Percentiles rank a stretch among this genome's conserved stretches.
phyloP scores from a whole-genome alignment of 2,329 filamentous ascomycete species.

The Fusarium miscanthi region DNA sequence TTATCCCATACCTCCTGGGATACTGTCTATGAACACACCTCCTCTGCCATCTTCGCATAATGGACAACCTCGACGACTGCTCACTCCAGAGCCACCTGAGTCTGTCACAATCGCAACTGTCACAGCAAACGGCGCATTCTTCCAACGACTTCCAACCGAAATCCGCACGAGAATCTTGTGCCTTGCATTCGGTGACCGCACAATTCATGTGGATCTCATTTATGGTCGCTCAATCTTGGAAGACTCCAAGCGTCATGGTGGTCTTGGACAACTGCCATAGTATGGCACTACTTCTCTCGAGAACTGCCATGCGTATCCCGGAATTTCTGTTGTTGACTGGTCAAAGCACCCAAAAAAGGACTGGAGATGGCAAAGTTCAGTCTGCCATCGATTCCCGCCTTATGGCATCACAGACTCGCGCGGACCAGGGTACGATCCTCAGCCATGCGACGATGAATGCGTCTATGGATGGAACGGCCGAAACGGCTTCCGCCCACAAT shows the following conservation, averaged over 20 bases:
- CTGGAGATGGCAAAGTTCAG: slow-evolving; percentile 38
- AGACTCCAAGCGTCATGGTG: not conserved
- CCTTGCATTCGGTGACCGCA: not conserved
- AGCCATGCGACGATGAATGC: slow-evolving; percentile 28
- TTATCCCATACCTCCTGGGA: not conserved
- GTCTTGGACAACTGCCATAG: not conserved
- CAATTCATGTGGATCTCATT: not conserved
- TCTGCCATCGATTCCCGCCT: slow-evolving; percentile 41
- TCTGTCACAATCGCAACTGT: too few species aligned
- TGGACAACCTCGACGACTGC: not conserved
- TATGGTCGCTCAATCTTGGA: fast-evolving
- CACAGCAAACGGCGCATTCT: not conserved
- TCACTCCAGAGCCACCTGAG: not conserved
- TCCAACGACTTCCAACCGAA: not conserved
- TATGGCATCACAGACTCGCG: not conserved
- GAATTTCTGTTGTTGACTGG: not conserved
- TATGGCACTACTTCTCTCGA: not conserved
- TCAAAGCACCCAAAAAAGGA: not conserved
- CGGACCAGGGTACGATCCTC: not conserved
- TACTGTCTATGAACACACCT: not conserved
- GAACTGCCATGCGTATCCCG: not conserved
- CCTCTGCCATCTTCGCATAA: not conserved
- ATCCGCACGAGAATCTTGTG: not conserved
- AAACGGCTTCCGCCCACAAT: slow-evolving; percentile 3
- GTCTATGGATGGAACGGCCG: not conserved